A percentile compares a stretch with the other conserved stretches of the same genome.
These are phyloP conservation scores for Wilhelminamyces savonicus DNA, from an alignment of 805 yeast species.

Conservation along the genomic window DNA sequence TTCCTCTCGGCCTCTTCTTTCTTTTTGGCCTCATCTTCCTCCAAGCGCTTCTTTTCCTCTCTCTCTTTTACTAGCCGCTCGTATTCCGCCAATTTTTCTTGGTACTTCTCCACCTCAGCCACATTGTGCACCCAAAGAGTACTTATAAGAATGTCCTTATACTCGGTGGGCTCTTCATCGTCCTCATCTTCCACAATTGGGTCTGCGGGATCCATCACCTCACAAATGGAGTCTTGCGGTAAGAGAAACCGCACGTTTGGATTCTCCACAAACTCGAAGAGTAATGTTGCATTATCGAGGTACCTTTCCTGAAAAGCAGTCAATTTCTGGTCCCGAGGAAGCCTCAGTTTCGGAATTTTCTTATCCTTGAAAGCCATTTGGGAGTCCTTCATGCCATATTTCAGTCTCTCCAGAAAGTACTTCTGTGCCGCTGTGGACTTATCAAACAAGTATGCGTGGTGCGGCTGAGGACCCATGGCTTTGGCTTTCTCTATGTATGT, in stretches of 20 bases:
- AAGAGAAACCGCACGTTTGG: constrained; percentile 66
- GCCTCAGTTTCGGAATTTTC: constrained; percentile 6
- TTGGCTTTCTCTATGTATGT: constrained; percentile 74
- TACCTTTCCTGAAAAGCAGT: constrained; percentile 77
- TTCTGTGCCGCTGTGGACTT: constrained; percentile 11
- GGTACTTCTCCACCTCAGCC: constrained; percentile 41
- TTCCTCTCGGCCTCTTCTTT: constrained; percentile 10
- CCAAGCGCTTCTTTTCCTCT: constrained; percentile 15
- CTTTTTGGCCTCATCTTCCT: constrained; percentile 6
- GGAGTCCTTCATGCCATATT: too few relatives aligned
- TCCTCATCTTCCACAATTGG: constrained; percentile 11
- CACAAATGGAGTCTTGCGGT: constrained; percentile 75
- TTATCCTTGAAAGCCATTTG: constrained; percentile 10
- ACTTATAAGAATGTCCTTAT: constrained; percentile 39
- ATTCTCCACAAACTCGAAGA: constrained; percentile 81
- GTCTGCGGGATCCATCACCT: constrained; percentile 28
- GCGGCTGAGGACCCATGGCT: constrained; percentile 57
- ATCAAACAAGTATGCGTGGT: constrained; percentile 27
- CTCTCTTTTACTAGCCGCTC: background rate
- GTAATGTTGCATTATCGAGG: constrained; percentile 60
- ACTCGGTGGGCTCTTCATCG: constrained; percentile 14
- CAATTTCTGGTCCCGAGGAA: constrained; percentile 46
- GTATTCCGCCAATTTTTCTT: constrained; percentile 10
- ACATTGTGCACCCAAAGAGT: constrained; percentile 47
- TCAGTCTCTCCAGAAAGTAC: too few relatives aligned